Evolutionary conservation across 148 eudicot genomes (phyloP), one percentile per base, ranked within the genome.

Genomic region (Camellia lanceoleosa): DNA sequence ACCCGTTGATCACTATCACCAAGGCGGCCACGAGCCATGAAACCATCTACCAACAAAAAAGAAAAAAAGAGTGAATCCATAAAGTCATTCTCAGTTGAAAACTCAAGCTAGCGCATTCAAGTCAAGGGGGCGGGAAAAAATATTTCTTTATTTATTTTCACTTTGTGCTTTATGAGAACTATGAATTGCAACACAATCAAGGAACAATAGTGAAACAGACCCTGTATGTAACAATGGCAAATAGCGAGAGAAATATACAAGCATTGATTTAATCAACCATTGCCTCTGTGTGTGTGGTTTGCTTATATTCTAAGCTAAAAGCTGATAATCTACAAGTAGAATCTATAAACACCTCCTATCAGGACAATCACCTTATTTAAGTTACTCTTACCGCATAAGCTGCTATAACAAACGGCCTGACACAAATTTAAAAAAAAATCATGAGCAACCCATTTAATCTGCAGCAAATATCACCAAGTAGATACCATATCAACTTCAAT

Each of bases 1-100:
- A 91, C 14, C 94, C 94, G 43, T 91, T 91, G 79, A 91, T 91
- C 64, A 81, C 83, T 12, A 89, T 91, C 75, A 91, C 89, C 80
- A 91, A 80, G 0, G 60, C 86, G 70, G 91, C 94, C 41, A 91
- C 92, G n/a, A 86, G 69, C 90, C 94, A 87, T 13, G 91, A 86
- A 41, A 85, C 77, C 64, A 67, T 54, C 94, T 91, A 77, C 59
- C 44, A 67, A 19, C 43, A 41, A 4, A 23, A 42, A 4, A 59
- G 44, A 54, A 68, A 38, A 16, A 11, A 12, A 23, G 19, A 20
- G 62, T 2, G 46, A 74, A 42, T 38, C 14, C 51, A 67, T 38
- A 55, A 52, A 51, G 60, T 41, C 47, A 14, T 46, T 20, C 41
- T 18, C 23, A 77, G 44, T 7, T 30, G 38, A 20, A 46, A 5